Conservation (phyloP, 2,329 filamentous ascomycete genomes). For the Aspergillus ibericus region DNA sequence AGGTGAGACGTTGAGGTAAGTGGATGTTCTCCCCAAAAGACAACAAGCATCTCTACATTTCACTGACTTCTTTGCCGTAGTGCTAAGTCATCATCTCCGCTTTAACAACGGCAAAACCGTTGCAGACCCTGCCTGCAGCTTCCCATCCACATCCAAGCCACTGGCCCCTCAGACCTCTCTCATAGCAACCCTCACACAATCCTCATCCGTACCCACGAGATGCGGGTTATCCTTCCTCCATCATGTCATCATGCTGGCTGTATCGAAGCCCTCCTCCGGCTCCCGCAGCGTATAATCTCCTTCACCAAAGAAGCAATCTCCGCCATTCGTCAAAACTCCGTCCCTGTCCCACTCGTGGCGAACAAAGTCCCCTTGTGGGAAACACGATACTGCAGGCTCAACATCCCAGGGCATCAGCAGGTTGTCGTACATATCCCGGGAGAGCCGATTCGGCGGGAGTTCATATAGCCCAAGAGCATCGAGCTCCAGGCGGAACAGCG, state of each 20-base stretch:
- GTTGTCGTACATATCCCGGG: slow-evolving; percentile 42
- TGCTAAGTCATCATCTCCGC: not conserved
- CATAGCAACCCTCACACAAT: slow-evolving; percentile 20
- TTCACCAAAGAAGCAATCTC: not conserved
- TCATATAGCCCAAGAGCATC: slow-evolving; percentile 41
- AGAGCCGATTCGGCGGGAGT: slow-evolving; percentile 46
- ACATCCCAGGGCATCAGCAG: slow-evolving; percentile 54
- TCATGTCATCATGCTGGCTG: slow-evolving; percentile 44
- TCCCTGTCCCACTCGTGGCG: not conserved
- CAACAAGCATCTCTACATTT: no score
- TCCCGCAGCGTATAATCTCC: slow-evolving; percentile 24
- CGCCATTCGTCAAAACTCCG: not conserved
- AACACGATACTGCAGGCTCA: slow-evolving; percentile 31
- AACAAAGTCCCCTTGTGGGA: slow-evolving; percentile 31
- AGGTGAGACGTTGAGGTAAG: no score
- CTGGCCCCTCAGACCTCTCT: not conserved
- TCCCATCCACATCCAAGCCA: not conserved
- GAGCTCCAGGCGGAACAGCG: slow-evolving; percentile 42
- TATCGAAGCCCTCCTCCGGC: slow-evolving; percentile 29
- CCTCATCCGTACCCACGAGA: slow-evolving; percentile 36
- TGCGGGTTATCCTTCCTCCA: slow-evolving; percentile 43
- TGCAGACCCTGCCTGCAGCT: not conserved
- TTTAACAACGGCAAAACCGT: not conserved
- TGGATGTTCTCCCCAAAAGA: no score
- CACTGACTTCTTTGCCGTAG: no score